Evolutionary conservation across 345 rosid genomes (phyloP).

Genomic region (Hibiscus syriacus): DNA sequence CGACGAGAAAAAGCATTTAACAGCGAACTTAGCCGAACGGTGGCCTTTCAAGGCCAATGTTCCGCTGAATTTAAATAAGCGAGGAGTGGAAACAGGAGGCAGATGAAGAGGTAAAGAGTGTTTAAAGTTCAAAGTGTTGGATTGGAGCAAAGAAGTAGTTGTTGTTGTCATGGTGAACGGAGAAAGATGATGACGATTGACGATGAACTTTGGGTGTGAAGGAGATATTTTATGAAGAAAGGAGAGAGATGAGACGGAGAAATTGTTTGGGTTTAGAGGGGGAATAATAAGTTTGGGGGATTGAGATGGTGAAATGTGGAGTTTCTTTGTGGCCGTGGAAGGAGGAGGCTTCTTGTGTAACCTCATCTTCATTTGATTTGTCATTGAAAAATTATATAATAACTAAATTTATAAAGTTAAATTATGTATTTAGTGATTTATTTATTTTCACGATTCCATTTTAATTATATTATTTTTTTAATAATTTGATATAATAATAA

Average conservation of each 20-base stretch:
- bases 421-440: too few relatives aligned
- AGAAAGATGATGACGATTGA: background rate
- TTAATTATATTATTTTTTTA: too few relatives aligned
- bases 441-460: too few relatives aligned
- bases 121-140: conserved; percentile 32
- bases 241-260: background rate
- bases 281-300: too few relatives aligned
- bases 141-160: conserved; percentile 34
- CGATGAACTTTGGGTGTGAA: background rate
- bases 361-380: background rate
- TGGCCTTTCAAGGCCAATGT: too few relatives aligned
- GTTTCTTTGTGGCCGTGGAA: conserved; percentile 14
- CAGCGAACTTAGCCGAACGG: background rate
- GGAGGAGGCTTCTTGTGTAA: background rate
- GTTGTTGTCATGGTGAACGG: conserved; percentile 24
- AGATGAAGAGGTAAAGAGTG: conserved; percentile 19
- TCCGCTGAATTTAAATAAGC: background rate
- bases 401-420: too few relatives aligned
- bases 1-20: conserved; percentile 16
- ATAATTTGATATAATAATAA: too few relatives aligned
- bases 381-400: too few relatives aligned
- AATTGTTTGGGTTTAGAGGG: too few relatives aligned
- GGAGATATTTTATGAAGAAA: background rate
- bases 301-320: conserved; percentile 8
- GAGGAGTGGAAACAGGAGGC: background rate